Evolutionary conservation across 805 yeast genomes (phyloP), one percentile per base, ranked within the genome.

Genomic region (Yarrowia sp.): DNA sequence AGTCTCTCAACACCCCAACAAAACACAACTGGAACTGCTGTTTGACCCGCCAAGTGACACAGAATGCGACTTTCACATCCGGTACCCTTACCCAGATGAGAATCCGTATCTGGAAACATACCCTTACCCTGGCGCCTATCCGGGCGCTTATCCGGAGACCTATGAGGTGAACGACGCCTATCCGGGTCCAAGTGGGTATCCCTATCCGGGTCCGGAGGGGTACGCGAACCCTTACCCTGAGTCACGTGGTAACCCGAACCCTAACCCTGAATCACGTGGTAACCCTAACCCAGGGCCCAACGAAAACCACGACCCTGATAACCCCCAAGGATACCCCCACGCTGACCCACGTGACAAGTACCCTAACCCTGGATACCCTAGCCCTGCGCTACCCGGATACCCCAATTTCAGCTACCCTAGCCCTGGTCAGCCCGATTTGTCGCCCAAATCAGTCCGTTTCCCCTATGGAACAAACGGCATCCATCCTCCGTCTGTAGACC

Each of bases 11-110:
- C 53, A 47, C 15, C 39, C 53, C 4, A 47, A 47, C 53, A 15
- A 33, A 13, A 32, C 28, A 13, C 39, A 47, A 13, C 53, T 47
- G n/a, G 53, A 47, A 7, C 28, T 47, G 3, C 28, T 47, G 39
- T 47, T 47, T 33, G 53, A 15, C 15, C 39, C 53, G n/a, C 39
- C 39, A 6, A 39, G n/a, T 7, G 35, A 45, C 2, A 32, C 39
- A 2, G 39, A 32, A 6, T 38, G 33, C 39, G 53, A 15, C 28
- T 47, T 47, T 10, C 39, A 32, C 11, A 4, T 32, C 28, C 15
- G 32, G 8, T 47, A 47, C 53, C 53, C 53, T 33, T 47, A 47
- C 53, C 53, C 53, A 3, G 53, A 47, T 28, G 53, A 47, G 13
- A 47, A 17, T 10, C 53, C 39, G 3, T 47, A 47, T 10, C 39